Evolutionary conservation across 1,284 basidiomycete species (phyloP), one percentile per base, ranked within the genome.

Genomic region (Rhodotorula sp.): DNA sequence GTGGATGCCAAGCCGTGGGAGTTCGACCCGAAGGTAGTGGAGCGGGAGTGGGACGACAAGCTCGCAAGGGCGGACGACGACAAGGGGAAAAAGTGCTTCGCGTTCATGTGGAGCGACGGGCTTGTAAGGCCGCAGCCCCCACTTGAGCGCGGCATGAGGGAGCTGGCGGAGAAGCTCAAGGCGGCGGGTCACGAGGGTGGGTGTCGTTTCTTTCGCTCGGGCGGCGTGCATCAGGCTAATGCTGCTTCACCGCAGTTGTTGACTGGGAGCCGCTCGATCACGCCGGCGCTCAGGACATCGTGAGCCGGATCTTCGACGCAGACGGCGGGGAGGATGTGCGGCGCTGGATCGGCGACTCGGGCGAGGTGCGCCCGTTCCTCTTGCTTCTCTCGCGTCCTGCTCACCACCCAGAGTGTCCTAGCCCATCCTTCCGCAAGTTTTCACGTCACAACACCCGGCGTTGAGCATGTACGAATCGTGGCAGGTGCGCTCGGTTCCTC

Each of bases 21-120:
- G 46, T 48, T 55, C 27, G 82, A 83, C 48, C 72, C 78, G n/a
- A 75, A 76, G 19, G 69, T 77, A 8, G 75, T 80, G 15, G 71
- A 74, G 51, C 78, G 80, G 57, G 75, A 72, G 39, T 80, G 79
- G 81, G 65, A 62, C 53, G 39, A 36, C 12, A 29, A 3, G 50
- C 37, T 62, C 6, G 36, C 37, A 67, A 56, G 57, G 55, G 46
- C 44, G 64, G 51, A n/a, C 7, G 60, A 37, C 5, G 61, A 41
- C 36, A 5, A 12, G 64, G 74, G 70, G 67, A 69, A 70, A 67
- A 79, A 77, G 61, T 78, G 78, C 36, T 74, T 83, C 29, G 83
- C 81, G 3, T 78, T 83, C 34, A 80, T 83, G 78, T 76, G 79
- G 72, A 76, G 82, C 58, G 83, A 84, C 72, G 83, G 82, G 1